phyloP scores from a whole-genome alignment of 2,329 filamentous ascomycete genomes.

The Aspergillus neotritici region DNA sequence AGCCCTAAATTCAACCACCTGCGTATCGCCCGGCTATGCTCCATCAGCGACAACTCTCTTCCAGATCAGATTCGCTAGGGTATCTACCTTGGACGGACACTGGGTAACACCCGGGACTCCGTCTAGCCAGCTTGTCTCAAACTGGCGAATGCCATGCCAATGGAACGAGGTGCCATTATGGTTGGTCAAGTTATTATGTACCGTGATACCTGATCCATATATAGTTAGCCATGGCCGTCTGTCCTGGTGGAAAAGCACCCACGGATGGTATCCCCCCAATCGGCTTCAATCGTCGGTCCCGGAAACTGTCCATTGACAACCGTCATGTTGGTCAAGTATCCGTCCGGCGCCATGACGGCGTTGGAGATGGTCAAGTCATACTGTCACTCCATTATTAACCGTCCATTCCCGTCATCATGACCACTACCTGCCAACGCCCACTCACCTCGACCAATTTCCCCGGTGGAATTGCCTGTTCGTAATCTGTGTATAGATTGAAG shows the following conservation, averaged over 20 bases:
- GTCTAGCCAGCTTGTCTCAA: slow-evolving; percentile 23
- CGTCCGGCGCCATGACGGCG: not conserved
- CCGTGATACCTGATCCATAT: not conserved
- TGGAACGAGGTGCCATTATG: slow-evolving; percentile 9
- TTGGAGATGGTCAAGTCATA: not conserved
- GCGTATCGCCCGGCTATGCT: slow-evolving; percentile 26
- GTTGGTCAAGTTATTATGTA: not conserved
- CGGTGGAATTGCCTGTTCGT: not conserved
- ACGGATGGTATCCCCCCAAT: slow-evolving; percentile 8
- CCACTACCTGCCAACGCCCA: not conserved
- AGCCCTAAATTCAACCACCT: slow-evolving; percentile 29
- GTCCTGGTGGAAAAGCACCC: too few species aligned
- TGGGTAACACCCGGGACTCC: slow-evolving; percentile 23
- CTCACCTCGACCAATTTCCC: not conserved
- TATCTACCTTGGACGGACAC: slow-evolving; percentile 31
- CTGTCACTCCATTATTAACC: too few species aligned
- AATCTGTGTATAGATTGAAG: not conserved
- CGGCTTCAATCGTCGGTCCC: slow-evolving; percentile 2
- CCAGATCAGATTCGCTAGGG: too few species aligned
- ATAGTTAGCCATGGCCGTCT: too few species aligned
- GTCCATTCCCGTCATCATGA: not conserved
- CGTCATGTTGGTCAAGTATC: not conserved
- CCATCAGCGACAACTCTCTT: too few species aligned
- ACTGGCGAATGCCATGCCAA: slow-evolving; percentile 27
- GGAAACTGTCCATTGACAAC: slow-evolving; percentile 3